A percentile compares a stretch with the other conserved stretches of the same genome.
phyloP scores from a whole-genome alignment of 2,329 filamentous ascomycete species.

The Talaromyces sp. region DNA sequence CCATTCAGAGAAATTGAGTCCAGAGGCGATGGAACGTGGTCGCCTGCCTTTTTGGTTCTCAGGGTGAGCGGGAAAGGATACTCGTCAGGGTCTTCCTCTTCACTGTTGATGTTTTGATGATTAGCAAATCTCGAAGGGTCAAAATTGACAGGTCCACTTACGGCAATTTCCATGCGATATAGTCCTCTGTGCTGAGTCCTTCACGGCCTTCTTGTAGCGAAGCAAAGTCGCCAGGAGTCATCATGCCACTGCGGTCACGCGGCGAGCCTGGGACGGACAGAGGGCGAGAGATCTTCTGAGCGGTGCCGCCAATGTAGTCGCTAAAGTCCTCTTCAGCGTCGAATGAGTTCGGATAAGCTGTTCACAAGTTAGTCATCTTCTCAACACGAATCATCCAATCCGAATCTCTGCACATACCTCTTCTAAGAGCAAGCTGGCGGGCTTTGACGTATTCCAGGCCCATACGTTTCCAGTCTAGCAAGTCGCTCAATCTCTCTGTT shows the following conservation, averaged over 20 bases:
- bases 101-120: slow-evolving; percentile 46
- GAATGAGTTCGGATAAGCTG: slow-evolving; percentile 84
- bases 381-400: background rate
- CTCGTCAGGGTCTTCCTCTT: slow-evolving; percentile 86
- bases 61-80: slow-evolving; percentile 67
- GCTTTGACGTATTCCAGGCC: slow-evolving; percentile 99
- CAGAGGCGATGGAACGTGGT: slow-evolving; percentile 31
- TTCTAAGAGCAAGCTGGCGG: slow-evolving; percentile 79
- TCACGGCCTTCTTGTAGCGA: slow-evolving; percentile 92
- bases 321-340: slow-evolving; percentile 69
- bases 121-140: slow-evolving; percentile 16
- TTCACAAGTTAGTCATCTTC: slow-evolving; percentile 11
- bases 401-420: slow-evolving; percentile 38
- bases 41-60: slow-evolving; percentile 39
- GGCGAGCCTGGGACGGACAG: slow-evolving; percentile 93
- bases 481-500: slow-evolving; percentile 87
- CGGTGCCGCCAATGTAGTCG: slow-evolving; percentile 85
- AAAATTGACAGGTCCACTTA: slow-evolving; percentile 48
- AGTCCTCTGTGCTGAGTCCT: slow-evolving; percentile 90
- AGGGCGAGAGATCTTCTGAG: slow-evolving; percentile 91
- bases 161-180: slow-evolving; percentile 96
- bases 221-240: slow-evolving; percentile 97
- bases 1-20: slow-evolving; percentile 30
- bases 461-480: slow-evolving; percentile 99
- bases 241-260: slow-evolving; percentile 86